Base-by-base conservation (phyloP, 208 protist genomes). In the Phytomonas sp. region DNA sequence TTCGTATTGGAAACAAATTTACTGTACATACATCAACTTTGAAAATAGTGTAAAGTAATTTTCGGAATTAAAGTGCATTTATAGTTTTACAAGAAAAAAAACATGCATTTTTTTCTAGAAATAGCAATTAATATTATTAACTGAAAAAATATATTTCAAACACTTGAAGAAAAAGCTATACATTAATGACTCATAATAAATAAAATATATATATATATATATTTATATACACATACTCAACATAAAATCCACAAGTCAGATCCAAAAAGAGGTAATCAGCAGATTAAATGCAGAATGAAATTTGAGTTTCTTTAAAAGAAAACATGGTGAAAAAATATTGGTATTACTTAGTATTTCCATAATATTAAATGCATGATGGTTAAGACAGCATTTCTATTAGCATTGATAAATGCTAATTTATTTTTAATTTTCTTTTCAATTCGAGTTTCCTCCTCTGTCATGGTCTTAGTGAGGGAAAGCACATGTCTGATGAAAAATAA, bases 301-400 rank as follows among this genome's bases (percentile, higher is more conserved):
- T 61, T 30, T 0, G 37, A 34, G 40, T 49, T 49, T 49, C 6
- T 49, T 19, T 4, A 60, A 70, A 64, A 23, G 14, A 60, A 63
- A 42, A 49, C 29, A 75, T 33, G 60, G 30, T 36, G 19, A 42
- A 0, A 70, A 12, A 36, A 68, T 30, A 71, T 31, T 2, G 14
- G 29, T 62, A 6, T 70, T 37, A 45, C 30, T 60, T 59, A 0
- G 68, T 34, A 71, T 31, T 12, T 45, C 29, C 37, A 6, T 33
- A 69, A 69, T 6, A 29, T 69, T 63, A 49, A 70, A 74, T 23
- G 70, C 29, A 61, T 63, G n/a, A 65, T 26, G 30, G 3, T 66
- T 40, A 65, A 40, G 16, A 72, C 36, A 72, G 1, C 40, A 4
- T 49, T 19, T 49, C 40, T 12, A 12, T 49, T 19, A 49, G 40